Base-by-base conservation (phyloP, 177 flowering plant species). In the Tripterygium wilfordii region DNA sequence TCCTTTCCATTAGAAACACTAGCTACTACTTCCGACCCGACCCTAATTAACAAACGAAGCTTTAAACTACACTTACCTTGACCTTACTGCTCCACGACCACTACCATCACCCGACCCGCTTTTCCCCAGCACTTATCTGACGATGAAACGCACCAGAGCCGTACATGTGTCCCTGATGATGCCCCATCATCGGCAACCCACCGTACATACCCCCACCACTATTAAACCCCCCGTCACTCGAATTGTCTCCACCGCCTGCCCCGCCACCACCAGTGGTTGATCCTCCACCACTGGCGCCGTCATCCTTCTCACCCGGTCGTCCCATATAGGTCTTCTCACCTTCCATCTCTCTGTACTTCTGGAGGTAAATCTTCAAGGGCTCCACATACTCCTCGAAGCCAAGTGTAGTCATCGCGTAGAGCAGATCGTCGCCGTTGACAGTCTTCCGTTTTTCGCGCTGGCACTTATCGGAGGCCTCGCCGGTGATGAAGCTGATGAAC, bases 341-440 rank as follows among this genome's bases (percentile, higher is more conserved):
- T 23, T 80, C 87, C 70, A 73, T 64, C 68, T 80, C 87, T 12
- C 87, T 57, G 49, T 75, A 80, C 70, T 77, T 77, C 43, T 78
- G 80, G 17, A 80, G 48, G 40, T 80, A 78, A 8, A 73, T 42
- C 79, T 78, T 80, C 26, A 80, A 50, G 1, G 87, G 83, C 43
- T 77, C 83, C 36, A 80, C 83, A 53, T 80, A 80, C 42, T 80
- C 87, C 47, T 80, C 87, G 47, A 80, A 80, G 14, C 87, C 87
- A 3, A 80, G 67, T 8, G 87, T 80, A 1, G 81, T 80, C 87
- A 77, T 80, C 8, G 86, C 86, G 83, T 83, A 80, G 4, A 80
- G 71, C 14, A 80, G 54, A 48, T 80, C 86, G 33, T 78, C 87
- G 27, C 87, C 87, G 61, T 78, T 78, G 72, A 78, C 75, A 23